phyloP scores from a whole-genome alignment of 2,329 filamentous ascomycete genomes.

The Beauveria asiatica region DNA sequence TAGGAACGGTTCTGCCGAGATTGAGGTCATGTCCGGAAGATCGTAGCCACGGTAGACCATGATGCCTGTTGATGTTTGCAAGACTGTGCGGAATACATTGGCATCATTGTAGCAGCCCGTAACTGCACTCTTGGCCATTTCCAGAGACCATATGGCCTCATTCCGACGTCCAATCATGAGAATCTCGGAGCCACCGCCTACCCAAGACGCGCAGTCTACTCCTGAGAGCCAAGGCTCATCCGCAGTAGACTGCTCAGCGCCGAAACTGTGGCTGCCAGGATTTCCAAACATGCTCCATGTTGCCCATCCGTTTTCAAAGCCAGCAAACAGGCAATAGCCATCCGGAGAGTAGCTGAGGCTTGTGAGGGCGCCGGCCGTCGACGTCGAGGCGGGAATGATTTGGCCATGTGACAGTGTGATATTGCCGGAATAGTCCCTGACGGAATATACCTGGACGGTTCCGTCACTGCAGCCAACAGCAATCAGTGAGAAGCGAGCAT shows the following conservation, averaged over 20 bases:
- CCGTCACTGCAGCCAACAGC: constrained; percentile 78
- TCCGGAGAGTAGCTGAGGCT: constrained; percentile 84
- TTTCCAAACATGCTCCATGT: constrained; percentile 98
- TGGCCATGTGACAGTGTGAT: constrained; percentile 81
- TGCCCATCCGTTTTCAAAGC: constrained; percentile 87
- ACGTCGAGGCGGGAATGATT: constrained; percentile 56
- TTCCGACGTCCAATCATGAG: constrained; percentile 63
- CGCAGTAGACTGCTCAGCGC: constrained; percentile 50
- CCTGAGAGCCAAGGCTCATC: constrained; percentile 79
- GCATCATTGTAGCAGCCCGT: constrained; percentile 86
- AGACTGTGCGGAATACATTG: constrained; percentile 79
- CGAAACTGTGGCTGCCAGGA: constrained; percentile 75
- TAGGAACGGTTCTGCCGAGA: constrained; percentile 85
- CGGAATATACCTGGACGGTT: constrained; percentile 79
- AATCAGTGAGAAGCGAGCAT: constrained; percentile 89
- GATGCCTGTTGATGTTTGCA: constrained; percentile 80
- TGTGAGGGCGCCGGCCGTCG: constrained; percentile 61
- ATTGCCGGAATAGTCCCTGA: constrained; percentile 87
- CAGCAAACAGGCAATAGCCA: constrained; percentile 91
- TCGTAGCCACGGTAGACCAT: constrained; percentile 94
- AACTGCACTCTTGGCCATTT: constrained; percentile 90
- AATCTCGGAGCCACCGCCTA: constrained; percentile 80
- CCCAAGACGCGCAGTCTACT: constrained; percentile 71
- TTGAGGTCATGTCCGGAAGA: constrained; percentile 78
- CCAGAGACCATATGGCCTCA: constrained; percentile 75